Conservation (phyloP, 1,139 yeast genomes). For the Taphrina wiesneri region DNA sequence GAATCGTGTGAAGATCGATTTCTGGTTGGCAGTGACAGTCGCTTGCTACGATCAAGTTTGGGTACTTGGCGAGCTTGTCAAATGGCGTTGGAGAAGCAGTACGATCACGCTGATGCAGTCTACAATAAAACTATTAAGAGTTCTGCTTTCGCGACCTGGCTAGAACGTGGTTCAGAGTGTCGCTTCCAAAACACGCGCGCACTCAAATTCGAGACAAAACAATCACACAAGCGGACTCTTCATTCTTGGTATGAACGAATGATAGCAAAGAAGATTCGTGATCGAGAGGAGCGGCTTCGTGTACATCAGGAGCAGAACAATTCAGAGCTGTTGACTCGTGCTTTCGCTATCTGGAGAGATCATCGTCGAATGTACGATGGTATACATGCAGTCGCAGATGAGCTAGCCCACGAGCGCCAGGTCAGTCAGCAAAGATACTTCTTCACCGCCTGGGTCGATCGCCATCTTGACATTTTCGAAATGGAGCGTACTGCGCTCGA, state of each 20-base stretch:
- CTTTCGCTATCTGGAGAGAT: background rate
- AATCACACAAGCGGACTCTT: background rate
- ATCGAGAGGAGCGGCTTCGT: background rate
- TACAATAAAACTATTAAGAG: background rate
- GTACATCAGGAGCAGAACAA: background rate
- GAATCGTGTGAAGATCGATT: background rate
- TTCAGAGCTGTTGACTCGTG: background rate
- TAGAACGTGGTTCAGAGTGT: background rate
- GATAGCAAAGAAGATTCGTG: background rate
- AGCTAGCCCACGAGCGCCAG: background rate
- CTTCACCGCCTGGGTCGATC: slow-evolving; percentile 18
- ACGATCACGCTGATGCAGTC: background rate
- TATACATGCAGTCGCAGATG: background rate
- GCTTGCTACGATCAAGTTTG: background rate
- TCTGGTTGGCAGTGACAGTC: background rate
- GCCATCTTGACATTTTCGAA: slow-evolving; percentile 23
- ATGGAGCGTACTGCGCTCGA: slow-evolving; percentile 20
- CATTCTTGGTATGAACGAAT: background rate
- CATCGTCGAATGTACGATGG: background rate
- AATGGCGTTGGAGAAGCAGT: background rate
- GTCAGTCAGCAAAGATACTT: background rate
- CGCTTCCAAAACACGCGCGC: background rate
- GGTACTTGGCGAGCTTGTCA: background rate
- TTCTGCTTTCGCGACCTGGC: background rate
- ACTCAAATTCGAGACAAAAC: background rate